Base-by-base conservation (phyloP, 2,329 filamentous ascomycete species). In the Tolypocladium pustulatum region DNA sequence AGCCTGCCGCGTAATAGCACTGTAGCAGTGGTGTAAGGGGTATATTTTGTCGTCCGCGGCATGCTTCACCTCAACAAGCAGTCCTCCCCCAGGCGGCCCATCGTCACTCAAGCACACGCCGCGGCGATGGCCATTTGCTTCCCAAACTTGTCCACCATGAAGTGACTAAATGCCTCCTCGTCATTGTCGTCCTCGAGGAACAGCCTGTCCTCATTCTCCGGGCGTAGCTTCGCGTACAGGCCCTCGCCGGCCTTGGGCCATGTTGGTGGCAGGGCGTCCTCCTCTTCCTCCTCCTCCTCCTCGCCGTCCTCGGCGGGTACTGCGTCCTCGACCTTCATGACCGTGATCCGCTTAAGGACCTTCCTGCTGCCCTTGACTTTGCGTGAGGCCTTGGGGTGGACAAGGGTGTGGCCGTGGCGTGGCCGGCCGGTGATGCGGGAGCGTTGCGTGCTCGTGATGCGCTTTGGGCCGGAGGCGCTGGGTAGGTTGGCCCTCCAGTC, bases 151-250 rank as follows among this genome's bases (percentile, higher is more conserved):
- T 76, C 72, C 10, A 77, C 72, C 59, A 72, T 65, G 61, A 78
- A 78, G 57, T 77, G 74, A 51, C 74, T 77, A 54, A 78, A 78
- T 0, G 74, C 69, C 54, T 76, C 73, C 54, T 74, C 73, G 41
- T 77, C 75, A 27, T 76, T 72, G 5, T 72, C 68, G 54, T 77
- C 75, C 34, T 67, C 59, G 22, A 77, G 63, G 34, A 74, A 67
- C 6, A 57, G 56, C n/a, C 65, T 61, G 57, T 78, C 75, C 34
- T 75, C 67, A 9, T 66, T 68, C 61, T 78, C 76, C 0, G 70
- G 69, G 13, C 65, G 62, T 12, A 78, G 60, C 30, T 69, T 68
- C 4, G 73, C 68, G 60, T 77, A 78, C 61, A 77, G 56, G 0
- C 76, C 76, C 54, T 72, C 62, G 2, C 71, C 73, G 4, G 74